Base-by-base conservation (phyloP, 352 stramenopile genomes). In the Aphanomyces invadans region DNA sequence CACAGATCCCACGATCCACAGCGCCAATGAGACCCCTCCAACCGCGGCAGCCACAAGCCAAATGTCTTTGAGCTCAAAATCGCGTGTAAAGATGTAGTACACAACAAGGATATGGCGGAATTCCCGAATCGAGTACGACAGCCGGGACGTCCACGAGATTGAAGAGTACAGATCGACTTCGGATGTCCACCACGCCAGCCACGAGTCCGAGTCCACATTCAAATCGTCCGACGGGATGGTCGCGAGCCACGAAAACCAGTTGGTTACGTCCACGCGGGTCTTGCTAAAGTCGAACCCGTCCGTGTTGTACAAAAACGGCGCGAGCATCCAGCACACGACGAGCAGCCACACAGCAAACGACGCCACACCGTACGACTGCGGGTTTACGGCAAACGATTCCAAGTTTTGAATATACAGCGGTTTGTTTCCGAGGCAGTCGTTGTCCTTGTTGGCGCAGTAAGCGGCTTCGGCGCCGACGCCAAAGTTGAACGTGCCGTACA, bases 281-380 rank as follows among this genome's bases (percentile, higher is more conserved):
- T 95, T 95, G 3, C 78, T 74, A 51, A 92, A 95, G 59, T 95
- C 87, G 56, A 95, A 75, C 2, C 85, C 84, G 56, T 92, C 83
- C 29, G 87, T 92, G 69, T 94, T 94, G 75, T 91, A 94, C 56
- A 95, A 69, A 57, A 93, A 95, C 0, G 86, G 86, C 19, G 83
- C 83, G 49, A 92, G 72, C 39, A 95, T 70, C 86, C 86, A 95
- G 52, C 79, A 90, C 10, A 76, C 73, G 5, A 83, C 83, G 9
- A 95, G 80, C 23, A 94, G 57, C 85, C 85, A 94, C 29, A 95
- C 83, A 4, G 87, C 82, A 65, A 94, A 95, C n/a, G 87, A 94
- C 42, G 83, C 82, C 28, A 94, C 83, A 3, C 87, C 85, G 25
- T 95, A 95, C 60, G 91, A 82, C 56, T 95, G 85, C 7, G 84